Base-by-base conservation (phyloP, 1,284 basidiomycete species). In the Cryptococcus sp. region DNA sequence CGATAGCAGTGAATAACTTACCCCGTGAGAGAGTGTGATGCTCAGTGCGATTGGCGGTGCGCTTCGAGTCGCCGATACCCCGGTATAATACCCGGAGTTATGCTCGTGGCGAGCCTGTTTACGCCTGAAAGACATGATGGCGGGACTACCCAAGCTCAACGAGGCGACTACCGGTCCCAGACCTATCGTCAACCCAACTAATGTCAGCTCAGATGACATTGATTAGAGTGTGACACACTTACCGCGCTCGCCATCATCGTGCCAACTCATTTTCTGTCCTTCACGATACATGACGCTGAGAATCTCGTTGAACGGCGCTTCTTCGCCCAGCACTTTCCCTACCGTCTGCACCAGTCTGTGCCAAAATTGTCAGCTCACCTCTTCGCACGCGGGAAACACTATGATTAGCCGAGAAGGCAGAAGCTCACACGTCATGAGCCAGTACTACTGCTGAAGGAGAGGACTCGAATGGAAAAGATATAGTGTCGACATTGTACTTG, bases 241-340 rank as follows among this genome's bases (percentile, higher is more conserved):
- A 75, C 73, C 73, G 19, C 50, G 25, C 59, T 77, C 75, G 40
- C 75, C 74, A 50, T 77, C 75, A 60, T 77, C 75, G 57, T 77
- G 75, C 72, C 72, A 77, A 51, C 58, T 69, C 75, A 77, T 77
- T 66, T 75, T 75, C 54, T 77, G 75, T 1, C 71, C 74, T 54
- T 77, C 74, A 15, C 73, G 62, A 50, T 77, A 77, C 59, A 75
- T 61, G 25, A 77, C 71, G 47, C 67, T 70, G 10, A 77, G 65
- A 23, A 75, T 60, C 60, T 77, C 75, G 62, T 77, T 76, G 62
- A 76, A 77, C 13, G 35, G 55, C 5, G 72, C 58, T 4, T 53
- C 39, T 25, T 58, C 53, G 7, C 57, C 66, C 5, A 68, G 54
- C 1, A 69, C 68, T 8, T 46, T n/a, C 16, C 48, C 56, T 22